Conservation (phyloP, 2,329 filamentous ascomycete species). For the Ophiostoma perfectum region DNA sequence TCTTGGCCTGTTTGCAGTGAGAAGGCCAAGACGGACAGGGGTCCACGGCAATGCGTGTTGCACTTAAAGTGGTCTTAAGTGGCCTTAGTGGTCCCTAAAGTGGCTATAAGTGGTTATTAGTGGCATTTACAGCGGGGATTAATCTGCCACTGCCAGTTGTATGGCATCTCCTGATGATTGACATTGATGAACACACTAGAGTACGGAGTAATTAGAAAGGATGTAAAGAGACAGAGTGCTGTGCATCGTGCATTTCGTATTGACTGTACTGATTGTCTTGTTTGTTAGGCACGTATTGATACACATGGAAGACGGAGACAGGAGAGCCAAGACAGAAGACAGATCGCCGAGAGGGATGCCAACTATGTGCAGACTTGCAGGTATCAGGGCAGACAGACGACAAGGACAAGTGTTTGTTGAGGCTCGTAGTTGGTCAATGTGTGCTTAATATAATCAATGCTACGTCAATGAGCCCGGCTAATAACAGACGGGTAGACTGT, state of each 20-base stretch:
- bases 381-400: background rate
- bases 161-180: background rate
- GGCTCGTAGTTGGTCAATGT: too few species aligned
- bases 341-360: background rate
- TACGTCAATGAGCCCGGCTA: background rate
- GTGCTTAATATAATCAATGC: background rate
- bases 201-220: background rate
- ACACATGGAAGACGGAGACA: background rate
- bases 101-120: background rate
- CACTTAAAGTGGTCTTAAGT: background rate
- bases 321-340: background rate
- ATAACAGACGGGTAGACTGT: background rate
- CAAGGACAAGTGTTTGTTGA: background rate
- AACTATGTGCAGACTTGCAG: background rate
- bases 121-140: constrained; percentile 10
- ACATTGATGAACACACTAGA: background rate
- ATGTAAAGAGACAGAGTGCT: too few species aligned
- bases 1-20: background rate
- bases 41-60: background rate
- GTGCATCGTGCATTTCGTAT: too few species aligned
- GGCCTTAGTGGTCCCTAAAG: background rate
- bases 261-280: too few species aligned
- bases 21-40: background rate
- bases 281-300: too few species aligned
- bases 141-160: background rate